Base-by-base conservation (phyloP, 2,329 filamentous ascomycete species). In the Scorias spongiosa region DNA sequence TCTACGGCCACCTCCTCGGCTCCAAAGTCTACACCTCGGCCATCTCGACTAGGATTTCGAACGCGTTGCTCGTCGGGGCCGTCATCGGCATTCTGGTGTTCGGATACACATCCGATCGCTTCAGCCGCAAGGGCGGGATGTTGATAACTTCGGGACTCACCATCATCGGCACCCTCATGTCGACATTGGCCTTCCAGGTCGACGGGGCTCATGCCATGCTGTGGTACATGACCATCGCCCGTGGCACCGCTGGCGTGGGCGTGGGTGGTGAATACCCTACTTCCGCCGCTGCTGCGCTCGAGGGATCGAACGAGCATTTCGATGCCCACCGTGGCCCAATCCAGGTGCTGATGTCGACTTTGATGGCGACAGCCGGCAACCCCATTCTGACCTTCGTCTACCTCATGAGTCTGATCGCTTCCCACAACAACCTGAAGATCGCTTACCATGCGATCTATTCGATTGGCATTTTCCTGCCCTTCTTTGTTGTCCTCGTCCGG, bases 221-320 rank as follows among this genome's bases (percentile, higher is more conserved):
- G 44, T 72, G 69, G 68, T 72, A 72, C 63, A 58, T 72, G 60
- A 70, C 66, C 0, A 56, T 72, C 14, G 63, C 68, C 5, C 63
- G 70, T 37, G 70, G 70, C 5, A 59, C 70, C 15, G 64, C 47
- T 15, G 53, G 51, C 11, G 48, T 53, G 29, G 52, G 52, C 5
- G 50, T 49, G 29, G 49, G 51, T 14, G 68, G 66, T 51, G 68
- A 71, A 54, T 71, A 71, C 54, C 67, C 68, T 3, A 67, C 68
- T 6, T 66, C 64, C 3, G 66, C 66, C 12, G 65, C 67, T 0
- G 66, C 64, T 1, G 65, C 68, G 0, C 66, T 64, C 2, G 69
- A 71, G 53, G 66, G 67, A 2, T 66, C 67, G 38, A 72, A 72
- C 46, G 67, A 72, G 63, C 46, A 62, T 54, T 5, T 61, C 66